Percentiles rank a stretch among this genome's conserved stretches.
Evolutionary conservation across 371 early-diverging fungal species (phyloP).

Genomic region (Massospora cicadina): DNA sequence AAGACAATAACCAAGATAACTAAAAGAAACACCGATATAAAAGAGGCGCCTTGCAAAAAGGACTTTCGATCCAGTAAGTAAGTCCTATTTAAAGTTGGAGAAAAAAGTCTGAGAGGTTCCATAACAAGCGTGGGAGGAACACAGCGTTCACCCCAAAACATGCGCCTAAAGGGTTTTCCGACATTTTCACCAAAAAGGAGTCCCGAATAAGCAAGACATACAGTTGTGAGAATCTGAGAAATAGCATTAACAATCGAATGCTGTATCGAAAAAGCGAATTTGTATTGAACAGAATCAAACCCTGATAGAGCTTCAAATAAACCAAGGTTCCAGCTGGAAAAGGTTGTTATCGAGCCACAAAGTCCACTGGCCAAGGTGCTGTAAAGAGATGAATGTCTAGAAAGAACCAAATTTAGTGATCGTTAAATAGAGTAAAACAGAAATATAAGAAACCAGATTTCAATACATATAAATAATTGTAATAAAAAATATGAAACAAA

Average conservation of each 20-base stretch:
- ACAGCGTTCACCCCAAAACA: neutral
- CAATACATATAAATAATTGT: neutral
- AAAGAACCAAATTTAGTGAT: neutral
- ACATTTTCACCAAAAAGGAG: neutral
- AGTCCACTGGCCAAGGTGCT: constrained; percentile 4
- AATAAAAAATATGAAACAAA: neutral
- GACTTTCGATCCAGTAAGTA: neutral
- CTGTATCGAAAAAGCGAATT: neutral
- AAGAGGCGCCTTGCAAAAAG: neutral
- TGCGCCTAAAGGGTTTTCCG: neutral
- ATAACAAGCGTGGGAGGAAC: neutral
- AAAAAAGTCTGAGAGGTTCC: neutral
- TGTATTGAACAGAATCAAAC: neutral
- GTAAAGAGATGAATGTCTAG: constrained; percentile 1
- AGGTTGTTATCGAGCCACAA: constrained; percentile 12
- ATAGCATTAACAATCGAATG: neutral
- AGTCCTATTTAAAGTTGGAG: neutral
- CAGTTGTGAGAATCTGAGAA: neutral
- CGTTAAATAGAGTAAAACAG: neutral
- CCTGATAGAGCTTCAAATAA: constrained; percentile 2
- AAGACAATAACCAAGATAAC: neutral
- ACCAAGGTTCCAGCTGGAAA: constrained; percentile 8
- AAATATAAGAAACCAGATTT: neutral
- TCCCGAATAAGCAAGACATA: neutral
- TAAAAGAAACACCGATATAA: neutral